Evolutionary conservation across 2,329 filamentous ascomycete genomes (phyloP), one percentile per base, ranked within the genome.

Genomic region (Talaromyces atroroseus): DNA sequence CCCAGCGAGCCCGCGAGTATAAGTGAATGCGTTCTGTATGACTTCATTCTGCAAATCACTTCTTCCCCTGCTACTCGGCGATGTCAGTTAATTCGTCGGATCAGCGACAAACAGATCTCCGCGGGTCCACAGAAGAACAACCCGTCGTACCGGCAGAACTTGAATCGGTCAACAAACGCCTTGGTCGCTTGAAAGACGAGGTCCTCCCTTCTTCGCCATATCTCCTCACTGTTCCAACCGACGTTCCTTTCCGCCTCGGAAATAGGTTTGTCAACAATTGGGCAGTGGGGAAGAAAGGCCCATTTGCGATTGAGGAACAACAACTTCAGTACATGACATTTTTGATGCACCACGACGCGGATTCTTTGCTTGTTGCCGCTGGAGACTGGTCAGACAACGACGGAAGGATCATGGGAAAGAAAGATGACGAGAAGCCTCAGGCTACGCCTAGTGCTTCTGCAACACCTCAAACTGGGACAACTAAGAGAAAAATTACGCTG

Each of bases 241-340:
- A 77, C 66, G 69, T 71, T 52, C 76, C 76, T 42, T 78, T 74
- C 63, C 72, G 70, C 52, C 69, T 76, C 44, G 72, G 71, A 44
- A 67, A 66, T 53, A 72, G 72, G 42, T 71, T 73, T 60, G 66
- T 73, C 58, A 75, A 71, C 63, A 74, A 76, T 62, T 79, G 77
- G 76, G 73, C 74, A 59, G 71, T 76, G 61, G 72, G 74, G 55
- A 66, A 72, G 66, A 74, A 79, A 56, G 78, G 78, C 2, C 78
- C 82, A 3, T 86, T 85, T 68, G 69, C 72, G 51, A 69, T 68
- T 18, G 72, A 79, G 60, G 83, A 86, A 68, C 78, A 83, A 63
- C 74, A 78, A 62, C 73, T 83, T 52, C 83, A 86, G 65, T 86
- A 86, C 67, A 76, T 83, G 73, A 85, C 82, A 57, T 85, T 82